Conservation (phyloP, 306 rosid species). For the Oemleria cerasiformis region DNA sequence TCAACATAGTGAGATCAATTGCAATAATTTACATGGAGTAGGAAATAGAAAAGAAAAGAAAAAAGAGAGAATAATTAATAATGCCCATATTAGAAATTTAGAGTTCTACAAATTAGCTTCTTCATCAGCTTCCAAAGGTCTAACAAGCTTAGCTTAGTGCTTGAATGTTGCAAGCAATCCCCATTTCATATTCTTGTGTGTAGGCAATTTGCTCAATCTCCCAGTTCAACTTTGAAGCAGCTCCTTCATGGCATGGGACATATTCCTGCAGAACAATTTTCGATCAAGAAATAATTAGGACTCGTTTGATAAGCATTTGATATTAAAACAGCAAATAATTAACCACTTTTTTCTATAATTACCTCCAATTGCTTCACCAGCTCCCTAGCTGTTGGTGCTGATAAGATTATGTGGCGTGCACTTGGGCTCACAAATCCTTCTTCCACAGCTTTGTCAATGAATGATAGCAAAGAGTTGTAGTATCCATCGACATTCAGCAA, state of each 20-base stretch:
- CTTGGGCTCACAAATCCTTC: slow-evolving; percentile 89
- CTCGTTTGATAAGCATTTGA: no score
- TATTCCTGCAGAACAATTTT: slow-evolving; percentile 54
- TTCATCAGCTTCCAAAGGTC: slow-evolving; percentile 59
- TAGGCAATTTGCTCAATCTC: slow-evolving; percentile 68
- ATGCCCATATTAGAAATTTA: slow-evolving; percentile 32
- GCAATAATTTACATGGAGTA: slow-evolving; percentile 53
- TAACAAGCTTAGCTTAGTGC: slow-evolving; percentile 22
- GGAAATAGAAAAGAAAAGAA: slow-evolving; percentile 12
- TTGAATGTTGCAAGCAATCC: slow-evolving; percentile 28
- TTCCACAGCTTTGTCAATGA: slow-evolving; percentile 94
- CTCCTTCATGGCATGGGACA: slow-evolving; percentile 90
- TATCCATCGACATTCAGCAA: slow-evolving; percentile 95
- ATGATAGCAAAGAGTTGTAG: slow-evolving; percentile 79
- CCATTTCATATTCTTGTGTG: slow-evolving; percentile 62
- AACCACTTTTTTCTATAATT: slow-evolving; percentile 5
- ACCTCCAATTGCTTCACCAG: slow-evolving; percentile 97
- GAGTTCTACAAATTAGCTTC: slow-evolving; percentile 38
- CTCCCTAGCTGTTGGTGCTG: slow-evolving; percentile 87
- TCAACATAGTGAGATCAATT: slow-evolving; percentile 52
- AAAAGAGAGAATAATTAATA: background rate
- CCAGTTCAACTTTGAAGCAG: slow-evolving; percentile 88
- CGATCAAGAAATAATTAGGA: background rate
- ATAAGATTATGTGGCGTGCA: slow-evolving; percentile 89
- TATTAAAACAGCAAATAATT: background rate